Percentiles rank a stretch among this genome's conserved stretches.
phyloP scores from a whole-genome alignment of 2,329 filamentous ascomycete species.

The Dactylellina cionopaga region DNA sequence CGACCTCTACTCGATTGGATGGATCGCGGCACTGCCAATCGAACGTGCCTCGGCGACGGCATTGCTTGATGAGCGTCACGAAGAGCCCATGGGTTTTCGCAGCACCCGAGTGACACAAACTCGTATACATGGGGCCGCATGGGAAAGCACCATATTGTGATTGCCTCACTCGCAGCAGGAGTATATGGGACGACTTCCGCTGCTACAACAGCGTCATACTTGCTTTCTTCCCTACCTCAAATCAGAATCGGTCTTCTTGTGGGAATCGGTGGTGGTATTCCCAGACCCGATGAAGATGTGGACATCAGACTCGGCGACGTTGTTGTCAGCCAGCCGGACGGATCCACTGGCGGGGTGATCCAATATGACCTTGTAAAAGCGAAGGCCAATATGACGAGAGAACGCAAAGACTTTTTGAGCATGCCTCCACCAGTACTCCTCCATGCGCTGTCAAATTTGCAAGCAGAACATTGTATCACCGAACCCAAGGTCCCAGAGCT shows the following conservation, averaged over 20 bases:
- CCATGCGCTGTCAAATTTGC: conserved; percentile 15
- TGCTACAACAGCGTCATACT: conserved; percentile 4
- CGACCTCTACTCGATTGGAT: conserved; percentile 1
- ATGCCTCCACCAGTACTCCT: conserved; percentile 23
- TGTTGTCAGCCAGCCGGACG: conserved; percentile 11
- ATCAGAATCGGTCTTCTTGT: conserved; percentile 32
- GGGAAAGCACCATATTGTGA: conserved; percentile 27
- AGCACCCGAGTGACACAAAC: conserved; percentile 14
- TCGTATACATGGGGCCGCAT: conserved; percentile 19
- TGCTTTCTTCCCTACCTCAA: conserved; percentile 17
- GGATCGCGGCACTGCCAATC: conserved; percentile 6
- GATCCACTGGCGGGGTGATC: conserved; percentile 12
- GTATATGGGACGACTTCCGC: conserved; percentile 27
- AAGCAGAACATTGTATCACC: background rate
- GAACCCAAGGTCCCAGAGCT: background rate
- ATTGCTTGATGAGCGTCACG: conserved; percentile 3
- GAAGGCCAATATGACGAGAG: background rate
- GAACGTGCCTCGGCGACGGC: conserved; percentile 1
- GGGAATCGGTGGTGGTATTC: conserved; percentile 42
- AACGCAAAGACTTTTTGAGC: conserved; percentile 27
- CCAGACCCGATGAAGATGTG: conserved; percentile 32
- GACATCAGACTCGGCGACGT: conserved; percentile 26
- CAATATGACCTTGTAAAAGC: conserved; percentile 32
- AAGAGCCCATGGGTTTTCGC: background rate
- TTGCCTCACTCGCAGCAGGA: conserved; percentile 5